Conservation (phyloP, 371 early-diverging fungal genomes). For the Lichtheimia hyalospora region DNA sequence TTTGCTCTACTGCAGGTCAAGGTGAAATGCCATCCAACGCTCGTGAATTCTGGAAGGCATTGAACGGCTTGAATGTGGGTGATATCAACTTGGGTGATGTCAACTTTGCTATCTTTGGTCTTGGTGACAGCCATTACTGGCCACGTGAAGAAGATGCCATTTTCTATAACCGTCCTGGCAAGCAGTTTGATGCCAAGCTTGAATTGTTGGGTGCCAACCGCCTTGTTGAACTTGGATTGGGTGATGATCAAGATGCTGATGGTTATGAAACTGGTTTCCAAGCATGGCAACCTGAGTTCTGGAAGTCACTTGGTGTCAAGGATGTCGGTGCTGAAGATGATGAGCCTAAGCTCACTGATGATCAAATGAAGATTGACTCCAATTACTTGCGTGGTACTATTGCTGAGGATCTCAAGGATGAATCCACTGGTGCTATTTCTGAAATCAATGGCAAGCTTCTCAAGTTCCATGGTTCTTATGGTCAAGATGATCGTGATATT, state of each 20-base stretch:
- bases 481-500: conserved; percentile 94
- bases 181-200: conserved; percentile 80
- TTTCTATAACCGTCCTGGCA: conserved; percentile 89
- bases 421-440: conserved; percentile 81
- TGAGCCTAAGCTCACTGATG: conserved; percentile 75
- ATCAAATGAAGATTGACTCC: conserved; percentile 87
- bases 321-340: conserved; percentile 67
- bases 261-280: conserved; percentile 83
- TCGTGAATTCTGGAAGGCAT: conserved; percentile 84
- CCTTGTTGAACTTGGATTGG: conserved; percentile 69
- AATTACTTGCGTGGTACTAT: conserved; percentile 93
- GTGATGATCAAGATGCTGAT: conserved; percentile 93
- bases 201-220: conserved; percentile 72
- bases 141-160: conserved; percentile 86
- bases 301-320: conserved; percentile 77
- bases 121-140: conserved; percentile 96
- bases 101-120: conserved; percentile 79
- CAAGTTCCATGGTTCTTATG: conserved; percentile 96
- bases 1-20: conserved; percentile 90
- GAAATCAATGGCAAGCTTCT: conserved; percentile 90
- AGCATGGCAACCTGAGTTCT: conserved; percentile 79
- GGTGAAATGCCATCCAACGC: conserved; percentile 93
- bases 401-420: conserved; percentile 78
- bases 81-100: conserved; percentile 70
- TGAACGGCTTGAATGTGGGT: conserved; percentile 53